Evolutionary conservation across 2,329 filamentous ascomycete species (phyloP).

Genomic region (Aspergillus tanneri): DNA sequence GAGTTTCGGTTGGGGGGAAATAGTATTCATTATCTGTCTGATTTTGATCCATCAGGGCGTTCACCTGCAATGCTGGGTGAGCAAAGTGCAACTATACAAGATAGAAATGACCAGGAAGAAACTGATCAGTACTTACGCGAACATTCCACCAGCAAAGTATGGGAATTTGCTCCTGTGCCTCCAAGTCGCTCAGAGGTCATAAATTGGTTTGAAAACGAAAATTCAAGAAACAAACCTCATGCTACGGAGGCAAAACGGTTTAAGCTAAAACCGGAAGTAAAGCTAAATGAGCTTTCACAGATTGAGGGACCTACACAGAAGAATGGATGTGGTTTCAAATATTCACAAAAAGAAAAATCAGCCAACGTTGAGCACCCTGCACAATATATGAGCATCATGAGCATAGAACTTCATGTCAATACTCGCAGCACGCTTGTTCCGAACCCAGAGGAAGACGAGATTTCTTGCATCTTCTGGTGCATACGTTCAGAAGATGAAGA

Average conservation of each 20-base stretch:
- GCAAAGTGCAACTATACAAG: slow-evolving; percentile 48
- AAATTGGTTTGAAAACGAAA: slow-evolving; percentile 59
- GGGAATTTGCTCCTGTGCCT: slow-evolving; percentile 73
- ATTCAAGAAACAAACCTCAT: slow-evolving; percentile 16
- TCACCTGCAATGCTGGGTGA: slow-evolving; percentile 58
- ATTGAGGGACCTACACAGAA: slow-evolving; percentile 85
- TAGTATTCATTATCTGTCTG: slow-evolving; percentile 74
- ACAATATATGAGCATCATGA: slow-evolving; percentile 97
- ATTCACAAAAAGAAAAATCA: slow-evolving; percentile 71
- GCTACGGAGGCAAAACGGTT: slow-evolving; percentile 7
- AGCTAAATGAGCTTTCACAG: slow-evolving; percentile 63
- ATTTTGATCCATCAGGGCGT: slow-evolving; percentile 66
- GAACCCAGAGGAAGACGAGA: slow-evolving; percentile 85
- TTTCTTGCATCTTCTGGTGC: slow-evolving; percentile 88
- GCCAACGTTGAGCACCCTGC: slow-evolving; percentile 78
- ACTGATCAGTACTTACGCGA: slow-evolving; percentile 54
- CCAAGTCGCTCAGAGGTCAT: slow-evolving; percentile 70
- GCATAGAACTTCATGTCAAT: slow-evolving; percentile 87
- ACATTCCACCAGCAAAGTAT: slow-evolving; percentile 64
- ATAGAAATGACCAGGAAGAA: slow-evolving; percentile 54
- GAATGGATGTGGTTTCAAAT: slow-evolving; percentile 80
- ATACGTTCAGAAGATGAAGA: slow-evolving; percentile 71
- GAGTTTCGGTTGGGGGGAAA: slow-evolving; percentile 77
- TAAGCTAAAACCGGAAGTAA: slow-evolving; percentile 18
- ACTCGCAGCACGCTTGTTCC: slow-evolving; percentile 77